Evolutionary conservation across 2,329 filamentous ascomycete genomes (phyloP).

Genomic region (Colletotrichum sp.): DNA sequence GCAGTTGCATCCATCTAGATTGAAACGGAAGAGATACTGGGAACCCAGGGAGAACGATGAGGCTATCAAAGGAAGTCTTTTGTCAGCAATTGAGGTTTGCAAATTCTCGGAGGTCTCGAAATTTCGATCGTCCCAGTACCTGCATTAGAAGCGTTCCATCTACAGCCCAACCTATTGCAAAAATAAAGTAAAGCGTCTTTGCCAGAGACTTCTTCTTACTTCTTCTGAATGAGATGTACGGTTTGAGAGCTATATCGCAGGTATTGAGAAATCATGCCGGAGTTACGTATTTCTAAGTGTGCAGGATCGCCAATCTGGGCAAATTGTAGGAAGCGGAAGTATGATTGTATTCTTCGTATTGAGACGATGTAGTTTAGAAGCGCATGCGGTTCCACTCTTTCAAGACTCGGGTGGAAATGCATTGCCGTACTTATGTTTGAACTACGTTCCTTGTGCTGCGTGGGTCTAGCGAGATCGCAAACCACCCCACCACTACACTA

Average conservation of each 20-base stretch:
- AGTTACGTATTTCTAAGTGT: no score
- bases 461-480: not conserved
- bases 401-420: not conserved
- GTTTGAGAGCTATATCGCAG: not conserved
- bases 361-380: not conserved
- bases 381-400: not conserved
- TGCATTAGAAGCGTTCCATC: not conserved
- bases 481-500: not conserved
- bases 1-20: not conserved
- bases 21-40: not conserved
- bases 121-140: not conserved
- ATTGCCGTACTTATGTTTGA: no score
- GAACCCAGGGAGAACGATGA: not conserved
- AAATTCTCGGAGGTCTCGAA: not conserved
- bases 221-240: not conserved
- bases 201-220: rapidly evolving
- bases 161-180: rapidly evolving
- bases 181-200: not conserved
- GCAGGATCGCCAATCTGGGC: not conserved
- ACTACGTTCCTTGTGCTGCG: not conserved
- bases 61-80: not conserved
- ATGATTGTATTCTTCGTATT: not conserved
- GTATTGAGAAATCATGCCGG: no score
- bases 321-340: not conserved
- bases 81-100: not conserved